Evolutionary conservation across 2,329 filamentous ascomycete species (phyloP), one percentile per base, ranked within the genome.

Genomic region (Colletotrichum higginsianum): DNA sequence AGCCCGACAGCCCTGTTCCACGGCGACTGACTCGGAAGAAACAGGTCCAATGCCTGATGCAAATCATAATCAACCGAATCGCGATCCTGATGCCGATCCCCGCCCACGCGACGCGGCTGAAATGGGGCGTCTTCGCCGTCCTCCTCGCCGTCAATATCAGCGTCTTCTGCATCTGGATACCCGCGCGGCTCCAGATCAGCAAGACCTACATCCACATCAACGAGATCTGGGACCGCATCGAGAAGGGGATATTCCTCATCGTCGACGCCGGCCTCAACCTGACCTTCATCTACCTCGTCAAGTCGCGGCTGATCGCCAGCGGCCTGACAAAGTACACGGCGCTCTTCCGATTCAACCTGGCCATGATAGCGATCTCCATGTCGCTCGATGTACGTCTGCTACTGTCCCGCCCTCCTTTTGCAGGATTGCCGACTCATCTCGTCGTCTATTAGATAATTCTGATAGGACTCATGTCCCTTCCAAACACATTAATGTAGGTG

Each of bases 31-130:
- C n/a, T 38, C 8, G 2, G 8, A 11, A 5, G 3, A 18, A 13
- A 11, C 84, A 87, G 73, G 75, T 79, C 3, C 77, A 79, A 61
- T 80, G 85, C 30, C 78, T 87, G 2, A 83, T 86, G 78, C 85
- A 87, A 75, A 87, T 87, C 67, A 87, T 87, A 75, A 83, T 87
- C 75, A 88, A 87, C 72, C 83, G 86, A 46, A 83, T 87, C 30
- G 79, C 83, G 2, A 80, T 87, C 40, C 81, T 87, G 52, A 81
- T 85, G 26, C 79, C 82, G 18, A 78, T 84, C 57, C 80, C 78
- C 4, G 77, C 72, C 1, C 81, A 81, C 7, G 80, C 82, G 4
- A 67, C 73, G 2, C 78, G 77, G 16, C 74, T 88, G 35, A 87
- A 87, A 74, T 86, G 83, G 82, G 79, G 79, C 1, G 81, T 83